phyloP scores from a whole-genome alignment of 2,329 filamentous ascomycete species.

The Aureobasidium sp. region DNA sequence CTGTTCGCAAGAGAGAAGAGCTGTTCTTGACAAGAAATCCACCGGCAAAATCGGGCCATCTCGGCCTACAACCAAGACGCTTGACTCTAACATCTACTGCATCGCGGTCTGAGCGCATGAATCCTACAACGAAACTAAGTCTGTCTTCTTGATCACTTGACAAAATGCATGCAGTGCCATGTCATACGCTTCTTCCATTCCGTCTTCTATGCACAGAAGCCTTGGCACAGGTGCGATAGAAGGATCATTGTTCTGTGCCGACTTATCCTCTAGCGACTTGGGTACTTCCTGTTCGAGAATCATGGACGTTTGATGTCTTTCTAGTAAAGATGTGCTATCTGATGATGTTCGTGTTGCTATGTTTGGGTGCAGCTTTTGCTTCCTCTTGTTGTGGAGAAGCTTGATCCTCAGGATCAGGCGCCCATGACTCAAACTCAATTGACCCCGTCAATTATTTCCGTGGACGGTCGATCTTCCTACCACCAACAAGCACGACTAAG shows the following conservation, averaged over 20 bases:
- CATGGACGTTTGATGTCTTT: background rate
- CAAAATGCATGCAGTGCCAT: background rate
- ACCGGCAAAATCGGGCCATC: constrained; percentile 2
- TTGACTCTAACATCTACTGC: constrained; percentile 1
- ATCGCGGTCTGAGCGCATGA: background rate
- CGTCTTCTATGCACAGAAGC: constrained; percentile 4
- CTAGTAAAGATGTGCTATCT: background rate
- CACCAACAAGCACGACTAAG: constrained; percentile 4
- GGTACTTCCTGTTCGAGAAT: background rate
- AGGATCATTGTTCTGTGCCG: constrained; percentile 3
- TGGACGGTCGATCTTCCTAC: background rate
- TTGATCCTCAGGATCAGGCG: background rate
- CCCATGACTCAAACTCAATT: background rate
- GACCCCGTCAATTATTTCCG: background rate
- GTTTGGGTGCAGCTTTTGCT: background rate
- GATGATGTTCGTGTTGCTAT: background rate
- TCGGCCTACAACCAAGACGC: constrained; percentile 5
- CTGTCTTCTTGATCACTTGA: background rate
- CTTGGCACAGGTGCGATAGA: background rate
- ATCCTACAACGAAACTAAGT: background rate
- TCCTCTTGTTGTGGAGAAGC: background rate
- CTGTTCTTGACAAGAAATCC: background rate
- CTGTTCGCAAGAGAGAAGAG: background rate
- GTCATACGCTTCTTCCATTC: constrained; percentile 3
- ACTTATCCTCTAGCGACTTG: constrained; percentile 1